Percentiles rank a stretch among this genome's conserved stretches.
Evolutionary conservation across 352 stramenopile genomes (phyloP).

Genomic region (Albugo laibachii): DNA sequence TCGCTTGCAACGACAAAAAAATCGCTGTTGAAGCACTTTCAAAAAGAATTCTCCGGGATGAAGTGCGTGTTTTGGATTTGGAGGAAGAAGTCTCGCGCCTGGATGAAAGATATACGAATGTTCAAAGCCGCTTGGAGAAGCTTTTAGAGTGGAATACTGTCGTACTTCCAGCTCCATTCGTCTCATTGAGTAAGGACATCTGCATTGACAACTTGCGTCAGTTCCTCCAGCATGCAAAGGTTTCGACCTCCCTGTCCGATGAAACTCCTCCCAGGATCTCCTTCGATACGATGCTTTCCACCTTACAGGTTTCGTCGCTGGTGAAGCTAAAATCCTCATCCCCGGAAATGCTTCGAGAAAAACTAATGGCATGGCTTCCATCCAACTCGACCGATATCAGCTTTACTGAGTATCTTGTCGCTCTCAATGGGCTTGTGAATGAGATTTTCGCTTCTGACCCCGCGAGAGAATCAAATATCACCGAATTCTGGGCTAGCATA

Average conservation of each 20-base stretch:
- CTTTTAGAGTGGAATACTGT: conserved; percentile 37
- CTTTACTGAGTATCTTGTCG: conserved; percentile 26
- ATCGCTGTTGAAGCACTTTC: conserved; percentile 53
- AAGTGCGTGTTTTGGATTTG: conserved; percentile 35
- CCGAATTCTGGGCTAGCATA: conserved; percentile 31
- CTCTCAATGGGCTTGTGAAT: conserved; percentile 20
- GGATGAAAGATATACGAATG: conserved; percentile 20
- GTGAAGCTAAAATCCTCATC: conserved; percentile 27
- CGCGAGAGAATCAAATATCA: conserved; percentile 16
- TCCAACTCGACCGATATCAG: background rate
- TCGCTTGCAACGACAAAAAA: conserved; percentile 58
- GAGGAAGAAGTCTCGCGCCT: conserved; percentile 32
- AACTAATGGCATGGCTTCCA: conserved; percentile 5
- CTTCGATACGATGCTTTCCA: background rate
- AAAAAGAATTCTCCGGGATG: conserved; percentile 52
- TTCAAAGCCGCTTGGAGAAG: conserved; percentile 22
- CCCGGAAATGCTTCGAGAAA: conserved; percentile 15
- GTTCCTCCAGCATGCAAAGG: conserved; percentile 24
- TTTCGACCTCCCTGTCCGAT: background rate
- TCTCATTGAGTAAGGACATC: conserved; percentile 29
- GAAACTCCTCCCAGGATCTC: background rate
- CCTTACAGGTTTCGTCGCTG: conserved; percentile 10
- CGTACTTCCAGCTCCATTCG: conserved; percentile 20
- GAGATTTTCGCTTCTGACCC: conserved; percentile 14
- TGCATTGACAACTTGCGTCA: conserved; percentile 23